phyloP scores from a whole-genome alignment of 371 early-diverging fungal genomes.

The Syncephalastrum racemosum region DNA sequence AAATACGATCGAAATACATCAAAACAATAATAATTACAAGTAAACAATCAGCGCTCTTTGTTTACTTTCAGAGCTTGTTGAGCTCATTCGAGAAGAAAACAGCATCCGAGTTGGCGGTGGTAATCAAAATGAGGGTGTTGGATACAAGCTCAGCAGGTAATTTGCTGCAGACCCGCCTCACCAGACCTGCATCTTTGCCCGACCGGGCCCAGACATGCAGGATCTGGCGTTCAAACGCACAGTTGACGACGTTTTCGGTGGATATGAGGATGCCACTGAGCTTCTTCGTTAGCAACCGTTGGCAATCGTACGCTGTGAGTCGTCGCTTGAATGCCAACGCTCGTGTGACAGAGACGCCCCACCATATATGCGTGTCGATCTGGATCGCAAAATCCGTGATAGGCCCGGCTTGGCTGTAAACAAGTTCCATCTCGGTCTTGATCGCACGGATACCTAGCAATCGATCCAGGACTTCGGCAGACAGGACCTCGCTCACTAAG shows the following conservation, averaged over 20 bases:
- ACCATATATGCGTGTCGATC: conserved; percentile 6
- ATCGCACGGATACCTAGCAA: conserved; percentile 43
- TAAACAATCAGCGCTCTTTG: too few species aligned
- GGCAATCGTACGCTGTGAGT: conserved; percentile 42
- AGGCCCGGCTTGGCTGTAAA: conserved; percentile 42
- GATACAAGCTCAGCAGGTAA: conserved; percentile 5
- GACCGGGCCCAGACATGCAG: conserved; percentile 59
- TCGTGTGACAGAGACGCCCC: conserved; percentile 61
- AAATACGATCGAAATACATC: too few species aligned
- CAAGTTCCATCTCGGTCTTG: conserved; percentile 59
- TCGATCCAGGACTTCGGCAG: conserved; percentile 50
- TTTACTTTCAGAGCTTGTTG: too few species aligned
- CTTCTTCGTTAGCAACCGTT: conserved; percentile 46
- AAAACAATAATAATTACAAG: too few species aligned
- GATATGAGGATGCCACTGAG: conserved; percentile 41
- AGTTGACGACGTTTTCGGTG: conserved; percentile 33
- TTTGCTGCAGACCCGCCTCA: conserved; percentile 19
- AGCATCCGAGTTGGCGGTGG: conserved; percentile 25
- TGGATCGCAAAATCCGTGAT: conserved; percentile 57
- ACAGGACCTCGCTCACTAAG: conserved; percentile 53
- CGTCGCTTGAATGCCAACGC: conserved; percentile 46
- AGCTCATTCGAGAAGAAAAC: conserved; percentile 5
- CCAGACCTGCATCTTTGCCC: conserved; percentile 30
- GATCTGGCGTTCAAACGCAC: conserved; percentile 49
- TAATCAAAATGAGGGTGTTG: conserved; percentile 27